phyloP scores from a whole-genome alignment of 2,329 filamentous ascomycete genomes.

The Aspergillus intermedius region DNA sequence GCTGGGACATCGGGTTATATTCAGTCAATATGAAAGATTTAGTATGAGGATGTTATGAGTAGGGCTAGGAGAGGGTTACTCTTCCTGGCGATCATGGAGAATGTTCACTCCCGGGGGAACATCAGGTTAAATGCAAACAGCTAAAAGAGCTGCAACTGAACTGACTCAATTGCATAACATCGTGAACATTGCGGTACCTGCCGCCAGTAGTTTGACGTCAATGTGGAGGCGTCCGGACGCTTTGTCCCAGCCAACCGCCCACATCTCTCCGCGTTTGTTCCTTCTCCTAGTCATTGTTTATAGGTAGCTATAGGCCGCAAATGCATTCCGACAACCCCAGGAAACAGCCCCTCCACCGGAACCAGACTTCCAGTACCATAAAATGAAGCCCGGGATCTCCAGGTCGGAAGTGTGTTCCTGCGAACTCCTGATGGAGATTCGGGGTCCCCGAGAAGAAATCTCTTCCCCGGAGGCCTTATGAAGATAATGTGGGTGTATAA shows the following conservation, averaged over 20 bases:
- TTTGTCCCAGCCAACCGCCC: constrained; percentile 14
- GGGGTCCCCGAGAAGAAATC: neutral
- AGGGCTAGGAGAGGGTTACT: neutral
- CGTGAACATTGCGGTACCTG: neutral
- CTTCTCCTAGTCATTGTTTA: neutral
- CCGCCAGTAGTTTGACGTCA: constrained; percentile 15
- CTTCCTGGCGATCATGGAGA: neutral
- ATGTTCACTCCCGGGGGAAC: neutral
- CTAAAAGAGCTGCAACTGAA: neutral
- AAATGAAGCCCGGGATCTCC: neutral
- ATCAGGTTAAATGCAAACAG: neutral
- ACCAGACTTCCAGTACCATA: no score
- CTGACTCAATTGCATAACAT: neutral
- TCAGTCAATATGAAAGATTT: neutral
- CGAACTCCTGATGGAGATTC: neutral
- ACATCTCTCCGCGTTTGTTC: constrained; percentile 4
- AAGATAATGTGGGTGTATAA: neutral
- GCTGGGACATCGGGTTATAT: neutral
- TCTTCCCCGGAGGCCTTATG: neutral
- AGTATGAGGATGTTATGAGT: neutral
- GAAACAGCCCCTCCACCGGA: neutral
- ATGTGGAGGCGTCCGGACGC: constrained; percentile 15
- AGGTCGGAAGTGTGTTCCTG: neutral
- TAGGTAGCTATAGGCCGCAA: constrained; percentile 8
- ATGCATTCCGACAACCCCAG: constrained; percentile 6